Evolutionary conservation across 2,329 filamentous ascomycete genomes (phyloP).

Genomic region (Fusarium paranaense): DNA sequence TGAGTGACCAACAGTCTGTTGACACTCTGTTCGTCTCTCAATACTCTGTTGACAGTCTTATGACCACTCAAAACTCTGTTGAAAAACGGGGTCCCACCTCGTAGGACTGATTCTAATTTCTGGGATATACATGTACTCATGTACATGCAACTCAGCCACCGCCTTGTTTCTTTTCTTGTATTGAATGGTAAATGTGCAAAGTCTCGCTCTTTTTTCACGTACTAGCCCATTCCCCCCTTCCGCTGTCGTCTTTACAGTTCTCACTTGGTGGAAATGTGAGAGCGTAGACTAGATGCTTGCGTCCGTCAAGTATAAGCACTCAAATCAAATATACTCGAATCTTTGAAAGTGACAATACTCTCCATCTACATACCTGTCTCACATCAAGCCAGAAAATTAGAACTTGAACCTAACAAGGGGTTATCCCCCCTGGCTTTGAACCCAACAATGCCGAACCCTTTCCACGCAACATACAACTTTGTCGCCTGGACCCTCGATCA

Average conservation of each 20-base stretch:
- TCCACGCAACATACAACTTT: slow-evolving; percentile 26
- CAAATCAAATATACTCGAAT: not conserved
- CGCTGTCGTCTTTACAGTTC: not conserved
- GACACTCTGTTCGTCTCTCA: no score
- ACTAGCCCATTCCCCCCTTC: not conserved
- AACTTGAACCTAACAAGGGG: not conserved
- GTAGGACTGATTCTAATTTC: not conserved
- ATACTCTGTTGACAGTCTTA: no score
- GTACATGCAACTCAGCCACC: slow-evolving; percentile 8
- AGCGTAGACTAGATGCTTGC: not conserved
- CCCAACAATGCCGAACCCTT: slow-evolving; percentile 21
- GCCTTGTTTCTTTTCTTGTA: not conserved
- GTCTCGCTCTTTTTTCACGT: not conserved
- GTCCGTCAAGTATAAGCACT: not conserved
- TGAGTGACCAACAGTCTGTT: no score
- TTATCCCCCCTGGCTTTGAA: not conserved
- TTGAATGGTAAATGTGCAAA: slow-evolving; percentile 9
- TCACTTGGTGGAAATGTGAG: not conserved
- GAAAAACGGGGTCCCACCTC: no score
- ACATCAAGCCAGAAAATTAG: not conserved
- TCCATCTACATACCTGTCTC: not conserved
- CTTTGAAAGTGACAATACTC: not conserved
- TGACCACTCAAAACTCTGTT: no score
- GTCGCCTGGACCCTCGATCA: slow-evolving; percentile 35
- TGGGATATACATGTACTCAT: not conserved